Evolutionary conservation across 1,139 yeast genomes (phyloP).

Genomic region (Wickerhamomyces sp.): DNA sequence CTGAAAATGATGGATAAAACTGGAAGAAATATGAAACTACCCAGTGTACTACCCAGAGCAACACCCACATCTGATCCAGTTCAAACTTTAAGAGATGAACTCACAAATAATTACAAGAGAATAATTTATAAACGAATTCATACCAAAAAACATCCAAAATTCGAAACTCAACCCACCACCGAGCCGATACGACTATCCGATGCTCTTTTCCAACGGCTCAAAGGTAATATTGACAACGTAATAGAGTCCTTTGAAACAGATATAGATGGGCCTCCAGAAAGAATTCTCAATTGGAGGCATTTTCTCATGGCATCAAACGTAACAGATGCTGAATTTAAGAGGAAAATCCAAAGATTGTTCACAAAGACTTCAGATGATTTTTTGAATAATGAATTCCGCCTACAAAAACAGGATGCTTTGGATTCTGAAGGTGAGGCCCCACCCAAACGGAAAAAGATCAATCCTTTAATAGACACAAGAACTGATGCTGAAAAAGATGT

Average conservation of each 20-base stretch:
- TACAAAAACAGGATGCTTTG: no score
- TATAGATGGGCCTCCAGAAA: no score
- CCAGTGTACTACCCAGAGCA: slow-evolving; percentile 1
- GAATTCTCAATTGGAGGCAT: slow-evolving; percentile 1
- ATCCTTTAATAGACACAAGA: background rate
- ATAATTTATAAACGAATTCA: slow-evolving; percentile 27
- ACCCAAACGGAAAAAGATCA: background rate
- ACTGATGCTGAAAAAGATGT: no score
- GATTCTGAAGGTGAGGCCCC: no score
- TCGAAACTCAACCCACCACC: background rate
- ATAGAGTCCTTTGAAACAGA: background rate
- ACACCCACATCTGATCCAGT: slow-evolving; percentile 27
- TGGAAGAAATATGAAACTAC: background rate
- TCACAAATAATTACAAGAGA: slow-evolving; percentile 36
- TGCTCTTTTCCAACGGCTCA: background rate
- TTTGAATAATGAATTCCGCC: background rate
- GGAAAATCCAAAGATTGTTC: background rate
- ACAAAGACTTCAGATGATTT: background rate
- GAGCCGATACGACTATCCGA: background rate
- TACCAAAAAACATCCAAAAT: background rate
- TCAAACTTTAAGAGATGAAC: slow-evolving; percentile 34
- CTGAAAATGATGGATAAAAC: background rate
- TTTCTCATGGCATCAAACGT: background rate
- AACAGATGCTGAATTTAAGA: background rate
- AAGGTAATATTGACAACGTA: background rate